Evolutionary conservation across 805 yeast genomes (phyloP), one percentile per base, ranked within the genome.

Genomic region (Metschnikowia hibisci): DNA sequence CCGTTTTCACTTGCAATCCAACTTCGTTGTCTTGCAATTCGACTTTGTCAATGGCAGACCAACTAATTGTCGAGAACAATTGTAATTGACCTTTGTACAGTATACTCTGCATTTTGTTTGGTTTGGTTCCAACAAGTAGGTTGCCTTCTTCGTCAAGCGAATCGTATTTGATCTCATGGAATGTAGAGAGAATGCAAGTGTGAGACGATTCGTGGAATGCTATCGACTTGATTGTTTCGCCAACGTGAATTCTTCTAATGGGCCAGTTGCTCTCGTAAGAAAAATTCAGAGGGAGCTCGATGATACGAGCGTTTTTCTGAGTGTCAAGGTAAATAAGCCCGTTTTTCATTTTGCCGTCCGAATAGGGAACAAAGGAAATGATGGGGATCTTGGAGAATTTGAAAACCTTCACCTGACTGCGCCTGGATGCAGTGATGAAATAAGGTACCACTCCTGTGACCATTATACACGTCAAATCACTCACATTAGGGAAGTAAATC

Each of bases 361-460:
- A 69, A 55, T 76, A 79, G 7, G 75, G 68, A 2, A 85, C 81
- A 51, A 86, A 74, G 1, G 90, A 82, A n/a, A 82, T 76, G 25
- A 82, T 72, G 0, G 87, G 79, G 8, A 77, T 72, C 36, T 77
- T 75, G 5, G 87, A 76, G 56, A 88, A 84, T 49, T 78, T 80
- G 61, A 79, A 80, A 11, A 85, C 66, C 43, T 84, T 69, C 3
- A 91, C 87, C 4, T 68, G 61, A 0, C 93, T 77, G 47, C 77
- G 79, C 33, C 77, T 68, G 10, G 81, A 75, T 50, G 85, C 86
- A n/a, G 80, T 58, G 4, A 89, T 75, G 41, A 82, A 67, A 51
- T 78, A 83, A 1, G 96, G 87, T 13, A 77, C 79, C 15, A 75
- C 76, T 34, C 96, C 96, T 2, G 91, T 81, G 2, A 87, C 77